Conservation (phyloP, 176 grass and related monocot genomes). For the Phoenix dactylifera region DNA sequence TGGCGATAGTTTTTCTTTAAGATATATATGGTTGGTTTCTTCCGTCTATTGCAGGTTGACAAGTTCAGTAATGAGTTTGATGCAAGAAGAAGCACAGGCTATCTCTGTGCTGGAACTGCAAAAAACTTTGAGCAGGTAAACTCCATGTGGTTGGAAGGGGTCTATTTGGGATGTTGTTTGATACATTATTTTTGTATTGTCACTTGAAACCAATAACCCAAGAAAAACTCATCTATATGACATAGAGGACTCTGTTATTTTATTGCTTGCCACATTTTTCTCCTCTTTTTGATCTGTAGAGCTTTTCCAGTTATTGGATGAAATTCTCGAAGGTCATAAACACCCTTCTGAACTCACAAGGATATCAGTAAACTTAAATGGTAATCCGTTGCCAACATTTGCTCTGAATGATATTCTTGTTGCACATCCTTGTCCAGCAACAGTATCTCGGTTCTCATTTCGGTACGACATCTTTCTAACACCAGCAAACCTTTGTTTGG, state of each 20-base stretch:
- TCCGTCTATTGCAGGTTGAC: constrained; percentile 46
- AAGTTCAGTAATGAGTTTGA: constrained; percentile 77
- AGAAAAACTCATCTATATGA: too few species aligned
- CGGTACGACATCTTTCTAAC: constrained; percentile 31
- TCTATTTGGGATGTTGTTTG: not conserved
- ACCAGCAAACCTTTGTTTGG: not conserved
- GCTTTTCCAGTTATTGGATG: constrained; percentile 59
- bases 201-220: too few species aligned
- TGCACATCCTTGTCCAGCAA: constrained; percentile 83
- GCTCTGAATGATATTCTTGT: constrained; percentile 91
- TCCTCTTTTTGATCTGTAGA: constrained; percentile 8
- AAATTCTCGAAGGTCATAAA: constrained; percentile 50
- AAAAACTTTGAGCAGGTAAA: constrained; percentile 73
- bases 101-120: constrained; percentile 77
- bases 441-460: constrained; percentile 93
- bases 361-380: constrained; percentile 65
- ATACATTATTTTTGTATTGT: not conserved
- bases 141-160: not conserved
- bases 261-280: constrained; percentile 2
- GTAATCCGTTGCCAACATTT: constrained; percentile 39
- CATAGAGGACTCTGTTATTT: too few species aligned
- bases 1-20: too few species aligned
- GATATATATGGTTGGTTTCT: not conserved
- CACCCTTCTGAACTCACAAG: constrained; percentile 54
- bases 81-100: constrained; percentile 87